Evolutionary conservation across 768 basidiomycete genomes (phyloP), one percentile per base, ranked within the genome.

Genomic region (Scleroderma citrinum): DNA sequence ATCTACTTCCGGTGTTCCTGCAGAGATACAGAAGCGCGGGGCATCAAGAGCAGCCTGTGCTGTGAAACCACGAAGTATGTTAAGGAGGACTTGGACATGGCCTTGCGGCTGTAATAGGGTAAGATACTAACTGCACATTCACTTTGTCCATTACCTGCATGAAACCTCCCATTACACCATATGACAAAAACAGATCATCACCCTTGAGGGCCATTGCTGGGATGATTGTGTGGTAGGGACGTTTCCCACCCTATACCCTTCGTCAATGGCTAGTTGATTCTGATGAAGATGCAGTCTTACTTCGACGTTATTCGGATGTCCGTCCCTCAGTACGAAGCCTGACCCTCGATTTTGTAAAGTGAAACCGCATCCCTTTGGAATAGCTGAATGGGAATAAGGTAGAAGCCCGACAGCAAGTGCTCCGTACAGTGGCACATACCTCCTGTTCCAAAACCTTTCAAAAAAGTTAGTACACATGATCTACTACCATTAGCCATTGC

Each of bases 291-390:
- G 12, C 10, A 39, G 14, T 47, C 60, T 51, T 45, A 87, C 92
- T 70, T 85, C 71, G 46, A 98, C 70, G 26, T 76, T 78, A 61
- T 99, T 98, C 1, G 92, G 87, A 62, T 98, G 95, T 1, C 80
- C 81, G 49, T 89, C 79, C 45, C 76, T 74, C 20, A 97, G 72
- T 7, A 81, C 73, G 65, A 99, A 99, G 5, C 87, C 86, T 11
- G 82, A 74, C 2, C 96, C 96, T 48, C 96, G 78, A 66, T 96
- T 96, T 68, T 99, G 96, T 13, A 99, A 76, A 0, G 93, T 97
- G 66, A 99, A 99, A 0, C 96, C 96, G 58, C 93, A 96, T 0
- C 86, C 92, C 57, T 88, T 85, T 0, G 96, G 96, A 34, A 99
- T 74, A 29, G 95, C 95, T 81, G 60, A 57, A 17, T 23, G 12